Evolutionary conservation across 2,329 filamentous ascomycete species (phyloP).

Genomic region (Drechslerella coelobrocha): DNA sequence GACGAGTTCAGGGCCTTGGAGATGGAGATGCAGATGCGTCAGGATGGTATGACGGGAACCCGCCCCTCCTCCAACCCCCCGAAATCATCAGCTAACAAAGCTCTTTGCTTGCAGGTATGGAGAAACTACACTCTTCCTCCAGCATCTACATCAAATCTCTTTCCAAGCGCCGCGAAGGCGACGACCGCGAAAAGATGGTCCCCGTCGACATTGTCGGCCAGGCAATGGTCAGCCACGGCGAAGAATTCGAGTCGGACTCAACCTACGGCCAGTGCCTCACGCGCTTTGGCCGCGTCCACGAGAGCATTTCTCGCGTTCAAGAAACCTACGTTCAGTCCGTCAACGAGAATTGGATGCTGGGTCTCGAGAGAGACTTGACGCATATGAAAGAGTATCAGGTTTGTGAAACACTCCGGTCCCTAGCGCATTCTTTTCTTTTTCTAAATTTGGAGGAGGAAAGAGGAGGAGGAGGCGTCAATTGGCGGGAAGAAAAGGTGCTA

Average conservation of each 20-base stretch:
- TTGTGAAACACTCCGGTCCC: slow-evolving; percentile 56
- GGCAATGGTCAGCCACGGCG: slow-evolving; percentile 85
- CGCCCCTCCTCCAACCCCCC: not conserved
- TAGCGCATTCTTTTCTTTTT: not conserved
- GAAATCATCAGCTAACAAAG: slow-evolving; percentile 4
- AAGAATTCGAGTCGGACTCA: slow-evolving; percentile 89
- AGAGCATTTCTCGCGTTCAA: slow-evolving; percentile 83
- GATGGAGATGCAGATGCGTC: slow-evolving; percentile 84
- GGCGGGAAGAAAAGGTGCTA: not conserved
- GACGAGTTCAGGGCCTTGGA: slow-evolving; percentile 93
- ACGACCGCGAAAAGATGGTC: slow-evolving; percentile 85
- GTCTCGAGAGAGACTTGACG: slow-evolving; percentile 83
- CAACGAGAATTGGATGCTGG: slow-evolving; percentile 85
- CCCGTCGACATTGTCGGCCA: slow-evolving; percentile 80
- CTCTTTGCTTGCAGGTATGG: slow-evolving; percentile 71
- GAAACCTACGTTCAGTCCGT: slow-evolving; percentile 80
- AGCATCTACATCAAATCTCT: slow-evolving; percentile 85
- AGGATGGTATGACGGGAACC: slow-evolving; percentile 71
- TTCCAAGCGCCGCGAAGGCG: slow-evolving; percentile 80
- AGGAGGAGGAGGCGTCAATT: not conserved
- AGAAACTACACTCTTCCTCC: slow-evolving; percentile 85
- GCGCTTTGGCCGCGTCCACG: slow-evolving; percentile 83
- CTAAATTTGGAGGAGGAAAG: not conserved
- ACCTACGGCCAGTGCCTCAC: slow-evolving; percentile 88
- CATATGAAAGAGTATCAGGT: slow-evolving; percentile 99